A percentile compares a stretch with the other conserved stretches of the same genome.
Conservation (phyloP, 345 rosid genomes). For the Barbarea vulgaris region DNA sequence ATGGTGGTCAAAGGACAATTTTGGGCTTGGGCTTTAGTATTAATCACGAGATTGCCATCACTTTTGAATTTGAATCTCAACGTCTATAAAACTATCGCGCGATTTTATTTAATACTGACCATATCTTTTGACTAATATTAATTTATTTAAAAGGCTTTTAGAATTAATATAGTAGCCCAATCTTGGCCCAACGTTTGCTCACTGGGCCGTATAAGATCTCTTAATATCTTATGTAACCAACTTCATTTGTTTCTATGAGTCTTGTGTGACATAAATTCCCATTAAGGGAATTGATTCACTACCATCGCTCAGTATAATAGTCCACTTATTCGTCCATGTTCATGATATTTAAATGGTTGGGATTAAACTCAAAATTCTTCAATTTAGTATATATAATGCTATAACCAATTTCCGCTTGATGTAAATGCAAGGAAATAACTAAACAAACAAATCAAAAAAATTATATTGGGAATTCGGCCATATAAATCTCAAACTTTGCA, state of each 20-base stretch:
- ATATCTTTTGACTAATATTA: neutral
- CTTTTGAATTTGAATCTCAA: slow-evolving; percentile 47
- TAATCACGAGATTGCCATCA: slow-evolving; percentile 39
- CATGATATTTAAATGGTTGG: slow-evolving; percentile 9
- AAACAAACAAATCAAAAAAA: neutral
- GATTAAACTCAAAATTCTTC: neutral
- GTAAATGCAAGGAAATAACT: neutral
- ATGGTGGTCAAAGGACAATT: neutral
- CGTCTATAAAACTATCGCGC: slow-evolving; percentile 17
- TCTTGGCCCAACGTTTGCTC: neutral
- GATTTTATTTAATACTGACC: neutral
- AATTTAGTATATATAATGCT: too few relatives aligned
- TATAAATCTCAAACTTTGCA: too few relatives aligned
- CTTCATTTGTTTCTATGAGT: slow-evolving; percentile 21
- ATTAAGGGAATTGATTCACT: neutral
- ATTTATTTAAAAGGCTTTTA: slow-evolving; percentile 6
- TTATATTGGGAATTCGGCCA: too few relatives aligned
- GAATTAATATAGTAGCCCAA: neutral
- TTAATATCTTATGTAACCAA: too few relatives aligned
- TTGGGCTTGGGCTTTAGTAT: slow-evolving; percentile 15
- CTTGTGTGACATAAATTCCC: neutral
- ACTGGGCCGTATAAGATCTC: neutral
- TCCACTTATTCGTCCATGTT: neutral
- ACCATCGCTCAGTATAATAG: slow-evolving; percentile 16
- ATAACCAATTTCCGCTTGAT: neutral